Percentiles rank a stretch among this genome's conserved stretches.
These are phyloP conservation scores for Ceratopteris richardii DNA, from an alignment of 75 land plant genomes.

Conservation along the genomic window DNA sequence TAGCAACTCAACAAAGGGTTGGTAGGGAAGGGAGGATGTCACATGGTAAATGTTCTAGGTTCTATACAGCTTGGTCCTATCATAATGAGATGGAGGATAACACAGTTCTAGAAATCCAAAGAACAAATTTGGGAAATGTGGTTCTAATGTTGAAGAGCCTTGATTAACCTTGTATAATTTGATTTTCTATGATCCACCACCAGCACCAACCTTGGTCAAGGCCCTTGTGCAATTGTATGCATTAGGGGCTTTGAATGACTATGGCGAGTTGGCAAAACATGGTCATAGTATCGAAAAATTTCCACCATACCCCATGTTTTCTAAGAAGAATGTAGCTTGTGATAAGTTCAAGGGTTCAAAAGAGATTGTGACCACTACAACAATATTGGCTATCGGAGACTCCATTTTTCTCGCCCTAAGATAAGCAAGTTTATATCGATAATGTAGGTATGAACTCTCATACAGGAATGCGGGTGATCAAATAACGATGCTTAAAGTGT, in stretches of 20 bases:
- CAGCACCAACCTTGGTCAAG: conserved; percentile 74
- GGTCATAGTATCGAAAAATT: conserved; percentile 96
- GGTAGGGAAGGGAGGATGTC: conserved; percentile 96
- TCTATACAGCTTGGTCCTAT: conserved; percentile 78
- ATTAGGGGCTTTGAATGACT: conserved; percentile 81
- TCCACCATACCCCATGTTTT: conserved; percentile 96
- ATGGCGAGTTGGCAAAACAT: conserved; percentile 81
- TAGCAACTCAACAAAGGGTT: conserved; percentile 84
- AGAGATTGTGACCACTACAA: conserved; percentile 71
- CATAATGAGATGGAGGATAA: conserved; percentile 82
- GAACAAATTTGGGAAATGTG: conserved; percentile 91
- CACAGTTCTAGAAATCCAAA: conserved; percentile 86
- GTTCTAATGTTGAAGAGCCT: conserved; percentile 89
- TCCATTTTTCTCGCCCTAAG: conserved; percentile 92
- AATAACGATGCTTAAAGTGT: conserved; percentile 87
- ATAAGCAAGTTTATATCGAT: conserved; percentile 97
- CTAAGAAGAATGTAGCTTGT: conserved; percentile 96
- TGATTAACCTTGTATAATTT: conserved; percentile 69
- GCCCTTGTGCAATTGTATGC: conserved; percentile 98
- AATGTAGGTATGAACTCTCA: conserved; percentile 95
- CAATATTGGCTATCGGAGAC: conserved; percentile 85
- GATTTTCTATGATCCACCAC: conserved; percentile 97
- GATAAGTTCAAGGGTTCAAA: conserved; percentile 87
- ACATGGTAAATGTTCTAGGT: conserved; percentile 86
- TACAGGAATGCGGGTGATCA: conserved; percentile 97